Evolutionary conservation across 306 rosid species (phyloP), one percentile per base, ranked within the genome.

Genomic region (Vigna unguiculata): DNA sequence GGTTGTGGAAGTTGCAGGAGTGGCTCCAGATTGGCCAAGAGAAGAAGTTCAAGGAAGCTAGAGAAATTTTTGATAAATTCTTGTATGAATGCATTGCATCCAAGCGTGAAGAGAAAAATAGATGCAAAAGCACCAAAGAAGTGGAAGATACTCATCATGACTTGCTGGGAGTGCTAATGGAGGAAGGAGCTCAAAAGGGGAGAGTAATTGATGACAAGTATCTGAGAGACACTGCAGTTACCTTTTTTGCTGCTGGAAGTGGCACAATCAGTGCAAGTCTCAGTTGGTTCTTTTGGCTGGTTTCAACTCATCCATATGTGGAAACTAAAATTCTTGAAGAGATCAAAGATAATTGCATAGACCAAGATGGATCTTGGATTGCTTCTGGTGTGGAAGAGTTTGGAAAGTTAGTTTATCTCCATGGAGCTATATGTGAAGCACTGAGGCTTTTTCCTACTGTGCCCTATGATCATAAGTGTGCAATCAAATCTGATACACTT

Each of bases 1-100:
- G 9, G 25, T 2, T 62, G 1, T 83, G 90, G 87, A 76, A 81
- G 38, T 22, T 83, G 2, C 80, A 81, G 3, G 55, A 45, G 28
- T 76, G 78, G 75, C 75, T 86, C 40, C 74, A 58, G 17, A 45
- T 74, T 58, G 78, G 78, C 8, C 32, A 43, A 5, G 78, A 58
- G 58, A 58, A 58, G 64, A 71, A 71, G 46, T 15, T 28, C 25
- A 71, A 0, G n/a, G 40, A 74, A 4, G 1, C 21, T 4, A 41
- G 8, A 64, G 28, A 52, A 51, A 30, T 40, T 69, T 20, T 86
- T 9, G 85, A 81, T 7, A 48, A 86, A 38, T 81, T 74, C 53
- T 61, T 83, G 13, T 22, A 53, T 19, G 47, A 41, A 13, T 47
- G 80, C 10, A 21, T 86, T 20, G 6, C 77, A 21, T 6, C 73